These are phyloP conservation scores for Breynia disticha DNA, from an alignment of 441 rosid species.

Conservation along the genomic window DNA sequence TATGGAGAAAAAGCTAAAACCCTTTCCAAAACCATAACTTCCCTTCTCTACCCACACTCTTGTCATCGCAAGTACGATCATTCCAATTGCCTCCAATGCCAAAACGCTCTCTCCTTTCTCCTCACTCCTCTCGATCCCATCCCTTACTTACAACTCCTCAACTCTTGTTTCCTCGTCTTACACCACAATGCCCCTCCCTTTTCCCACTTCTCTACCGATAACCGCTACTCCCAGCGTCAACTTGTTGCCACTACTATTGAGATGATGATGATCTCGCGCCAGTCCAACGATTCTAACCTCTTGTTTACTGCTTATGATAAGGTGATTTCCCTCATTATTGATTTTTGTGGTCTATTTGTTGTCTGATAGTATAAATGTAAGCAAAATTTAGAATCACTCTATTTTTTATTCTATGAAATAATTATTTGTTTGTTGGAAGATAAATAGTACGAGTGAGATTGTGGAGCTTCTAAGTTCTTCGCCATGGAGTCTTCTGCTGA, in stretches of 20 bases:
- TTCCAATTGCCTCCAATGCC: slow-evolving; percentile 24
- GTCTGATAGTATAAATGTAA: not conserved
- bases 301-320: slow-evolving; percentile 45
- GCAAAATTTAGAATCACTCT: not conserved
- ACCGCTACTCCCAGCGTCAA: slow-evolving; percentile 58
- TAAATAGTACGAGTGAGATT: slow-evolving; percentile 32
- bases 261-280: slow-evolving; percentile 18
- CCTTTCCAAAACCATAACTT: slow-evolving; percentile 33
- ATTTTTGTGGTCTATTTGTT: not conserved
- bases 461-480: slow-evolving; percentile 46
- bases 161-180: slow-evolving; percentile 43
- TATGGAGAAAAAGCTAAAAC: slow-evolving; percentile 35
- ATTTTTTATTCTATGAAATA: not conserved
- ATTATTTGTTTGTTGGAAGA: slow-evolving; percentile 22
- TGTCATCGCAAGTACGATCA: slow-evolving; percentile 23
- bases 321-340: slow-evolving; percentile 23
- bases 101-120: slow-evolving; percentile 32
- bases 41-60: slow-evolving; percentile 16
- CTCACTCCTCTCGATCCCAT: slow-evolving; percentile 43
- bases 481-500: slow-evolving; percentile 62
- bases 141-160: slow-evolving; percentile 48
- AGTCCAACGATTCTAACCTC: slow-evolving; percentile 26
- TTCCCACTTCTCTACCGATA: slow-evolving; percentile 18
- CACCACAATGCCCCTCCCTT: slow-evolving; percentile 37
- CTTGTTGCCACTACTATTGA: slow-evolving; percentile 52